Evolutionary conservation across 2,329 filamentous ascomycete species (phyloP).

Genomic region (Dactylonectria estremocensis): DNA sequence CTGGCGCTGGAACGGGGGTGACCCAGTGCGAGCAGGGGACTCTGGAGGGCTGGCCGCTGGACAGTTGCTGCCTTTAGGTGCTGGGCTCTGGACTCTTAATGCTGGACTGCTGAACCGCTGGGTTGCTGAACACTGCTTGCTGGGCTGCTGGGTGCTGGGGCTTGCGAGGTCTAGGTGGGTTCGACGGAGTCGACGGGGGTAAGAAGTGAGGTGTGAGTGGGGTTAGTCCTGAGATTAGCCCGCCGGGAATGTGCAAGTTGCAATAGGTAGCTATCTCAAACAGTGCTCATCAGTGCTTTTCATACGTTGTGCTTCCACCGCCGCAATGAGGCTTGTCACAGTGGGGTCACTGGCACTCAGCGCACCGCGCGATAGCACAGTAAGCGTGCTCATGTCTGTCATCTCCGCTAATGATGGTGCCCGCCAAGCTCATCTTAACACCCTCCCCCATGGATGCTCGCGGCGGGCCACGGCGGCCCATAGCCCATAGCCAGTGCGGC

Average conservation of each 20-base stretch:
- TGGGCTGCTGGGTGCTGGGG: conserved; percentile 5
- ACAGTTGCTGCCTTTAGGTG: conserved; percentile 33
- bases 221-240: conserved; percentile 60
- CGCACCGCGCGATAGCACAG: conserved; percentile 34
- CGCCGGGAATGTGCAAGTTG: conserved; percentile 46
- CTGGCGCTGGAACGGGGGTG: conserved; percentile 52
- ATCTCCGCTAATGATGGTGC: conserved; percentile 52
- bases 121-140: conserved; percentile 27
- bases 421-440: conserved; percentile 51
- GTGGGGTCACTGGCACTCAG: not conserved
- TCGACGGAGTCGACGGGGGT: conserved; percentile 43
- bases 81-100: conserved; percentile 17
- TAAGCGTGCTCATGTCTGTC: conserved; percentile 43
- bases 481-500: conserved; percentile 44
- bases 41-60: conserved; percentile 36
- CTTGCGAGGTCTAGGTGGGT: conserved; percentile 25
- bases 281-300: not conserved
- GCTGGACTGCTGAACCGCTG: conserved; percentile 20
- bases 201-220: conserved; percentile 58
- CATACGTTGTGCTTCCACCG: conserved; percentile 19
- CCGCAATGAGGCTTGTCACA: conserved; percentile 11
- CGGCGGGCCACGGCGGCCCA: conserved; percentile 33
- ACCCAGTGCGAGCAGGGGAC: conserved; percentile 47
- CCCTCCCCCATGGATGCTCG: conserved; percentile 39
- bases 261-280: conserved; percentile 49